Conservation (phyloP, 1,284 basidiomycete species). For the Anthracocystis walkeri region DNA sequence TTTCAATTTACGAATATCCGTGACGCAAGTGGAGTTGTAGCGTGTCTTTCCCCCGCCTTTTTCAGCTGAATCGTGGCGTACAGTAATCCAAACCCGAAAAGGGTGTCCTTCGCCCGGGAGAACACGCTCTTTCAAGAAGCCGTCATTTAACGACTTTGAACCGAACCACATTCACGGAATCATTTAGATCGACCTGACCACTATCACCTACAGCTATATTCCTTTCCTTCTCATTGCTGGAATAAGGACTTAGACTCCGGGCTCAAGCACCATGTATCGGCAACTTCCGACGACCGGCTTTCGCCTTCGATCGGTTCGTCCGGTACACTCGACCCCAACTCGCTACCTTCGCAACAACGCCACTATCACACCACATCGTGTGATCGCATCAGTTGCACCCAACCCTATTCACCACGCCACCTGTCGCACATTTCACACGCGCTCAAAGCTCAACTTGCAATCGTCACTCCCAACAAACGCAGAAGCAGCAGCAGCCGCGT, state of each 20-base stretch:
- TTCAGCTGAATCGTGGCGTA: constrained; percentile 6
- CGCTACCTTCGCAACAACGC: constrained; percentile 10
- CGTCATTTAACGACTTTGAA: not conserved
- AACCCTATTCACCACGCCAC: not conserved
- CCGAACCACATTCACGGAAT: not conserved
- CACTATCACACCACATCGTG: constrained; percentile 9
- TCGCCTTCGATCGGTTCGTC: constrained; percentile 26
- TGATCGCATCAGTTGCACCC: not conserved
- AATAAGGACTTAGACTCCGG: no score
- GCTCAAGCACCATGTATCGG: constrained; percentile 41
- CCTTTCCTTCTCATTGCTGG: no score
- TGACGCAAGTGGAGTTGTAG: constrained; percentile 3
- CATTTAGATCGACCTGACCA: no score
- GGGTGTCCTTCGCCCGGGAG: no score
- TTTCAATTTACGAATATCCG: not conserved
- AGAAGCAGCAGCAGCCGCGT: constrained; percentile 21
- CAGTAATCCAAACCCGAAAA: not conserved
- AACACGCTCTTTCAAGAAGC: no score
- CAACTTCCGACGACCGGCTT: constrained; percentile 19
- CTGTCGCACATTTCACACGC: constrained; percentile 12
- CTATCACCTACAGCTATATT: no score
- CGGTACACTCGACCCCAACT: constrained; percentile 8
- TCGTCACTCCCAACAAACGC: constrained; percentile 1
- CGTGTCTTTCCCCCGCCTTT: not conserved
- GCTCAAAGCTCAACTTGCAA: constrained; percentile 9